Conservation (phyloP, 768 basidiomycete species). For the Serpula lacrymans region DNA sequence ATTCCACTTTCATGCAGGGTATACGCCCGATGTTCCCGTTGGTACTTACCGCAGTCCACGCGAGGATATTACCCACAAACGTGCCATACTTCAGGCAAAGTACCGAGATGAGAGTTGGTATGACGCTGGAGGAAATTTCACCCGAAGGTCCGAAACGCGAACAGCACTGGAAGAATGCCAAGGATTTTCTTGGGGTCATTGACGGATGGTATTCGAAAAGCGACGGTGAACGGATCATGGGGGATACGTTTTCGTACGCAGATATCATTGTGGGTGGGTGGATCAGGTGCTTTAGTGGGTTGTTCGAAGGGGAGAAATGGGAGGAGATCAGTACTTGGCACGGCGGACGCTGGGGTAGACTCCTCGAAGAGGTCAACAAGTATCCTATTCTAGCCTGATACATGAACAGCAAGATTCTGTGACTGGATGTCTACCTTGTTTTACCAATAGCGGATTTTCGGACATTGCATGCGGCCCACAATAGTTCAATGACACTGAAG, state of each 20-base stretch:
- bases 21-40: not conserved
- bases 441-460: too few species aligned
- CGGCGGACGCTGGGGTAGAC: conserved; percentile 36
- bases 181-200: conserved; percentile 8
- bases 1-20: not conserved
- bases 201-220: conserved; percentile 14
- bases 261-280: conserved; percentile 37
- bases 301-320: conserved; percentile 39
- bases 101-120: not conserved
- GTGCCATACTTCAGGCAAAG: not conserved
- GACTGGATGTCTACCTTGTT: too few species aligned
- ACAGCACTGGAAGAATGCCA: not conserved
- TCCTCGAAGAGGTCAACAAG: conserved; percentile 26
- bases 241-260: conserved; percentile 33
- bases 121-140: not conserved
- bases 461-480: too few species aligned
- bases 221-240: conserved; percentile 34
- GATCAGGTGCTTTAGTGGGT: conserved; percentile 29
- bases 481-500: too few species aligned
- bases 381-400: too few species aligned
- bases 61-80: not conserved
- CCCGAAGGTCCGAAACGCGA: not conserved
- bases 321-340: conserved; percentile 35
- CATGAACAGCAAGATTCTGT: too few species aligned
- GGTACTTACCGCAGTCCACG: not conserved